Evolutionary conservation across 441 rosid species (phyloP), one percentile per base, ranked within the genome.

Genomic region (Arabidopsis hybrid): DNA sequence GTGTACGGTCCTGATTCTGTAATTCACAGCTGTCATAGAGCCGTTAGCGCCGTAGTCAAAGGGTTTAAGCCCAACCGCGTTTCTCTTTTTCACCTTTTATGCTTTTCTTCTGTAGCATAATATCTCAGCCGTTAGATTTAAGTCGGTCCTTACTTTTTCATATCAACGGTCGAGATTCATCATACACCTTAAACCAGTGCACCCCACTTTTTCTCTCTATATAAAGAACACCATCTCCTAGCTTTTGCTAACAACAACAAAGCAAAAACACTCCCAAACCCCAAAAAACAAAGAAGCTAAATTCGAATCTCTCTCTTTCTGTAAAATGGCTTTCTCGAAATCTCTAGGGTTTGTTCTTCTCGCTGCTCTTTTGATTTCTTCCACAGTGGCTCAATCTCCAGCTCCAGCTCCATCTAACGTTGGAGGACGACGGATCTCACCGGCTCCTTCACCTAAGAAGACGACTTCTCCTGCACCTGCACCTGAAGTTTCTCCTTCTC

Each of bases 361-460:
- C 21, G 9, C 76, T 14, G 67, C 79, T 9, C 31, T 87, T 16
- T 31, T 85, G 5, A 58, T 79, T 1, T 69, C 77, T 5, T 69
- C 76, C 10, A 34, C 83, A 13, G 67, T 77, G 29, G 85, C 87
- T 14, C 88, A 85, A 39, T 80, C 87, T 72, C 90, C 90, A 0
- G 47, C 84, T 13, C 52, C 74, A 8, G 79, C 87, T 47, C 87
- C 83, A 4, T 60, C 72, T 10, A 12, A n/a, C 47, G 73, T 18
- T 38, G 73, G 68, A 58, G 76, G 72, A 59, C 65, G 76, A 8
- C 76, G 80, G 69, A 70, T 65, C 63, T 65, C 73, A 8, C 77
- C 78, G 11, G 52, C 67, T 13, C 59, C 65, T 71, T 60, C 77
- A 56, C 75, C 80, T 65, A 67, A 53, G 74, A 36, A 8, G 16